Evolutionary conservation across 768 basidiomycete genomes (phyloP), one percentile per base, ranked within the genome.

Genomic region (Russula brevipes): DNA sequence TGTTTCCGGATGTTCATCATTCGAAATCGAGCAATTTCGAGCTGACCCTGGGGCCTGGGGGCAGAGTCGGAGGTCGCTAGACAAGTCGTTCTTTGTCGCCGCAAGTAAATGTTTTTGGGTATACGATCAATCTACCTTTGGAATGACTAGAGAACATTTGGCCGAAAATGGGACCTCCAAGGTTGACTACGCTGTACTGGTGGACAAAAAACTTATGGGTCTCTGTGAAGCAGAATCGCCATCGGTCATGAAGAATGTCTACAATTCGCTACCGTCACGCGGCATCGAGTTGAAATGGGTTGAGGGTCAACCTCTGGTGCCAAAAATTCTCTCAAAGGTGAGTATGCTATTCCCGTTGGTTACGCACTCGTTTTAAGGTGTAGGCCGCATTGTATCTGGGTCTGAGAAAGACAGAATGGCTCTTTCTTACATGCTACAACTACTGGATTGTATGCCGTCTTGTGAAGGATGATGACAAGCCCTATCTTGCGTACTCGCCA

Each of bases 331-430:
- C 6, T 6, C 19, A 17, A 49, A 49, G 7, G 45, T 57, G 57
- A 57, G 57, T 39, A 38, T 2, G 33, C 24, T 1, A 39, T 4
- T 17, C 14, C 19, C 36, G 0, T 36, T 8, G 7, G 19, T 36
- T 39, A 38, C 16, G 4, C 24, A 24, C 24, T 24, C 24, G 19
- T 16, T 35, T 49, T 31, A 35, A 36, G 24, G 0, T 39, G 2
- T 57, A 57, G 55, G 44, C 55, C 1, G 44, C 55, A 6, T 46
- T 57, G 7, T 49, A 30, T 57, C 12, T 57, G 46, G 46, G 56
- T 11, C 45, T 49, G 8, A 38, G 57, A 47, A n/a, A 33, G 1
- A 57, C 47, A 45, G 56, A 24, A 42, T 54, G 54, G 39, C 30
- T 41, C 12, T 41, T 54, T 11, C n/a, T 54, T 14, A 17, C 8